Conservation (phyloP, 192 early-diverging fungal species). For the Rhizoclosmatium globosum region DNA sequence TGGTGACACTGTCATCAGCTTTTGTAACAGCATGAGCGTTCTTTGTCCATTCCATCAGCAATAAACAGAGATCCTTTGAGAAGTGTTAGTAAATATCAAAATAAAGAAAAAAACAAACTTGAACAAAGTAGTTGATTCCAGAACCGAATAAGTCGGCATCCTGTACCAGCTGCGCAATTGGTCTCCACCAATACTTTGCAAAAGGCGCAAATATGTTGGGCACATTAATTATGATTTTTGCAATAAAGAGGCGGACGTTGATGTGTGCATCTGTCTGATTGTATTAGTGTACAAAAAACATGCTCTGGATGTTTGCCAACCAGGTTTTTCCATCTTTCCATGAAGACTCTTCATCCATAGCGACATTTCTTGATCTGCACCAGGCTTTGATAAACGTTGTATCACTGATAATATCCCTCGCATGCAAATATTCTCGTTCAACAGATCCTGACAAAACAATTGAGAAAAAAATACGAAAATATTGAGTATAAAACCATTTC, state of each 20-base stretch:
- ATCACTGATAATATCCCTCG: conserved; percentile 64
- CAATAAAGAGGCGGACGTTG: conserved; percentile 69
- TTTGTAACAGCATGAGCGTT: conserved; percentile 44
- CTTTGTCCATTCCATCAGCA: conserved; percentile 72
- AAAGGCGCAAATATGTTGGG: conserved; percentile 69
- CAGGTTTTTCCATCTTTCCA: conserved; percentile 52
- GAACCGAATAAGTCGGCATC: conserved; percentile 61
- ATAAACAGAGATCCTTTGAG: conserved; percentile 67
- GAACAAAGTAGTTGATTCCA: conserved; percentile 75
- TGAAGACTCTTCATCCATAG: conserved; percentile 71
- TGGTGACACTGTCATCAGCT: neutral
- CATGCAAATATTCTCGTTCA: conserved; percentile 69
- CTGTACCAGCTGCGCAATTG: conserved; percentile 61
- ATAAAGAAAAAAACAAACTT: conserved; percentile 46
- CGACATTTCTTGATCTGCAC: conserved; percentile 53
- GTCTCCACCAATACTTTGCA: conserved; percentile 65
- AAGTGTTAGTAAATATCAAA: neutral
- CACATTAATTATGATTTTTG: conserved; percentile 70
- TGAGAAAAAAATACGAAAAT: neutral
- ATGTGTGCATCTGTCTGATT: conserved; percentile 52
- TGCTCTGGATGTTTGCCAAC: conserved; percentile 25
- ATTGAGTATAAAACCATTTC: conserved; percentile 15
- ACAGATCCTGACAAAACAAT: conserved; percentile 12
- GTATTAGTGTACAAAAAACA: too few relatives aligned
- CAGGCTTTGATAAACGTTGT: conserved; percentile 53